Evolutionary conservation across 2,329 filamentous ascomycete genomes (phyloP).

Genomic region (Rosellinia necatrix): DNA sequence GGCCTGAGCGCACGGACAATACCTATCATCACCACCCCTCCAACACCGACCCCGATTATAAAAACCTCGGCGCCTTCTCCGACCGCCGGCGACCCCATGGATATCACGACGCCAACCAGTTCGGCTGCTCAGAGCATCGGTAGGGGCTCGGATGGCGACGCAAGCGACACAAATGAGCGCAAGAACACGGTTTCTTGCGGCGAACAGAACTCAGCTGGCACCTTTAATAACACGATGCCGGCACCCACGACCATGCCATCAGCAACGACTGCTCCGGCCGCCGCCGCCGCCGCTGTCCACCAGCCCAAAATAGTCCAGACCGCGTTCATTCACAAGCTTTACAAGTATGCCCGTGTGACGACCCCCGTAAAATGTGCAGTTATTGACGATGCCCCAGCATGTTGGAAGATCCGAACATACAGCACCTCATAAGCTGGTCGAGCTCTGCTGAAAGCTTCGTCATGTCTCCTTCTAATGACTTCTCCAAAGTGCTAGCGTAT

Average conservation of each 20-base stretch:
- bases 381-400: constrained; percentile 64
- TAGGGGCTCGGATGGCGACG: constrained; percentile 50
- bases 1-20: constrained; percentile 59
- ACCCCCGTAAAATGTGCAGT: neutral
- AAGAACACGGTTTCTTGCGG: constrained; percentile 45
- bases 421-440: constrained; percentile 97
- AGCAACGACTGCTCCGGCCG: constrained; percentile 47
- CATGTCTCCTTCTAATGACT: constrained; percentile 96
- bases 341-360: constrained; percentile 70
- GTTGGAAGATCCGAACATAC: constrained; percentile 91
- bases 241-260: constrained; percentile 27
- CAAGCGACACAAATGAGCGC: constrained; percentile 45
- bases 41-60: constrained; percentile 55
- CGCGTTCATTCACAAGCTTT: constrained; percentile 98
- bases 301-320: constrained; percentile 98
- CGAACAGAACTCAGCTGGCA: constrained; percentile 43
- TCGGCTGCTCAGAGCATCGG: constrained; percentile 49
- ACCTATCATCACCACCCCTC: constrained; percentile 50
- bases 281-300: constrained; percentile 76
- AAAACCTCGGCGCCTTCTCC: constrained; percentile 62
- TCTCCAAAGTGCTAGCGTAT: constrained; percentile 96
- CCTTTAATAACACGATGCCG: constrained; percentile 52
- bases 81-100: constrained; percentile 63
- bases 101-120: constrained; percentile 60
- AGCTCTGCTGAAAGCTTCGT: constrained; percentile 94